A percentile compares a stretch with the other conserved stretches of the same genome.
phyloP scores from a whole-genome alignment of 768 basidiomycete genomes.

The Suillus paluster region DNA sequence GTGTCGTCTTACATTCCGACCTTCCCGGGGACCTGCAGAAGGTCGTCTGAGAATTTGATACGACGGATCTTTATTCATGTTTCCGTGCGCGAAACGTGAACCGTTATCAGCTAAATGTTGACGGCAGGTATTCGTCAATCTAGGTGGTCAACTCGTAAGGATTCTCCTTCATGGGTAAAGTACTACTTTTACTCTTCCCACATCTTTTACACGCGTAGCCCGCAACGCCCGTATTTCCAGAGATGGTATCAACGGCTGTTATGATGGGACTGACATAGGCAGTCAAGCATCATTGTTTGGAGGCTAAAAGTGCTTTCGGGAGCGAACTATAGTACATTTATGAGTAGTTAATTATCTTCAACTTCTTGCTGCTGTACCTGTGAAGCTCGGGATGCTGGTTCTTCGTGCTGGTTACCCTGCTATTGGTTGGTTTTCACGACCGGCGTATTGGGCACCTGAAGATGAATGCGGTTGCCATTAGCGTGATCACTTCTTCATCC shows the following conservation, averaged over 20 bases:
- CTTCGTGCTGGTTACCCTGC: not conserved
- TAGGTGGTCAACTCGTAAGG: not conserved
- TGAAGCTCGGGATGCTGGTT: not conserved
- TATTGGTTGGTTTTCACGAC: slow-evolving; percentile 5
- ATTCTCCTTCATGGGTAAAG: slow-evolving; percentile 1
- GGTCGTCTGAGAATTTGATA: not conserved
- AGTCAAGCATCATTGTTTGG: not conserved
- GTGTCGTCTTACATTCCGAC: not conserved
- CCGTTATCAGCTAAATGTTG: not conserved
- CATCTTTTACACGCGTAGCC: not conserved
- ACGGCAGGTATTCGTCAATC: not conserved
- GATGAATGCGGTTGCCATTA: not conserved
- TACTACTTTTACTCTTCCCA: not conserved
- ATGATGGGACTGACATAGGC: not conserved
- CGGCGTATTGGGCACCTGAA: slow-evolving; percentile 1
- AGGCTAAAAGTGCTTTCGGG: not conserved
- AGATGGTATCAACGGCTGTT: not conserved
- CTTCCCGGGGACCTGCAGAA: slow-evolving; percentile 4
- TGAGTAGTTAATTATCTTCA: not conserved
- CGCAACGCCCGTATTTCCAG: not conserved
- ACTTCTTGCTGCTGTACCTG: not conserved
- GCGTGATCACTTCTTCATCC: not conserved
- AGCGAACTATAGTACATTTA: not conserved
- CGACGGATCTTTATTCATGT: not conserved
- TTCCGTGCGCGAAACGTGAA: not conserved